phyloP scores from a whole-genome alignment of 2,329 filamentous ascomycete species.

The Neopestalotiopsis clavispora region DNA sequence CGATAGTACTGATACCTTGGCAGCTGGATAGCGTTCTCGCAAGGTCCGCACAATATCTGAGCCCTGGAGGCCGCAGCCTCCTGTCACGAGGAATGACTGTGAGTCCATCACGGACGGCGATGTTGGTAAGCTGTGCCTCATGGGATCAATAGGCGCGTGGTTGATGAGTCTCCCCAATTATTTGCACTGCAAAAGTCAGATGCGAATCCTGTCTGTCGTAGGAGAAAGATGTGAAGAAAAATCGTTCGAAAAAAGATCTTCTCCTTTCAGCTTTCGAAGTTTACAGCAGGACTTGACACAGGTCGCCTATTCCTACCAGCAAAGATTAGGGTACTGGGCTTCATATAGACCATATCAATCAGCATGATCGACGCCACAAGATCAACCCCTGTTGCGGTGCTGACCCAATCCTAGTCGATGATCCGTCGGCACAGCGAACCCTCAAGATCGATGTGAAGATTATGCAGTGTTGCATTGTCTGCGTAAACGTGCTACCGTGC shows the following conservation, averaged over 20 bases:
- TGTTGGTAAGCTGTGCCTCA: neutral
- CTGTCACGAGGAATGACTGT: slow-evolving; percentile 48
- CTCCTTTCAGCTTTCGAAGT: neutral
- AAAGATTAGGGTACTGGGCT: neutral
- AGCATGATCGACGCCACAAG: neutral
- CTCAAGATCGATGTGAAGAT: neutral
- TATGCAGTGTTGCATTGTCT: neutral
- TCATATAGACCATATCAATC: neutral
- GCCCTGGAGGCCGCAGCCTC: slow-evolving; percentile 61
- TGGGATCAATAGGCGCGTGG: neutral
- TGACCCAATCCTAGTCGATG: neutral
- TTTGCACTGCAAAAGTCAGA: too few species aligned
- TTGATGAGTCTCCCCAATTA: too few species aligned
- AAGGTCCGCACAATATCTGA: slow-evolving; percentile 58
- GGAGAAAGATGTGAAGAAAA: too few species aligned
- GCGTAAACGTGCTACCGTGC: neutral
- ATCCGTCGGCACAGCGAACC: neutral
- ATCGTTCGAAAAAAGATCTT: too few species aligned
- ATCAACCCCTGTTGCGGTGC: neutral
- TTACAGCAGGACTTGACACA: neutral
- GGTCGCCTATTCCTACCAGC: neutral
- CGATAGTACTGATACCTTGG: slow-evolving; percentile 55
- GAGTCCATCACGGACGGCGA: slow-evolving; percentile 13
- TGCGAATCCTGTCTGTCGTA: too few species aligned
- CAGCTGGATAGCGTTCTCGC: slow-evolving; percentile 29